Conservation (phyloP, 2,329 filamentous ascomycete species). For the Fusarium clavum region DNA sequence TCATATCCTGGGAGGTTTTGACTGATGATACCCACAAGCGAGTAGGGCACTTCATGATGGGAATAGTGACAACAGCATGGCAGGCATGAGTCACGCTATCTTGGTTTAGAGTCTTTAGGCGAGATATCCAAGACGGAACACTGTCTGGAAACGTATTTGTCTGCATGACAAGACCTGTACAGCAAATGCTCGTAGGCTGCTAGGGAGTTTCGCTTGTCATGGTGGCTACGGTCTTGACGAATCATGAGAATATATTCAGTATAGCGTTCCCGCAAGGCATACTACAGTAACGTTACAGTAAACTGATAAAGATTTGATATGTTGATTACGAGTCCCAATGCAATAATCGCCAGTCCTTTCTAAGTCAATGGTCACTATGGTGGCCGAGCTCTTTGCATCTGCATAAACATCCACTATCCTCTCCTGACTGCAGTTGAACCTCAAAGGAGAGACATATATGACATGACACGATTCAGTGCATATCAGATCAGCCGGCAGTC, state of each 20-base stretch:
- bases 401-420: neutral
- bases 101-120: neutral
- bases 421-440: neutral
- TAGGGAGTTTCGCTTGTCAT: neutral
- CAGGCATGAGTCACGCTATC: neutral
- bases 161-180: neutral
- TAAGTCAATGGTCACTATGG: neutral
- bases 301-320: neutral
- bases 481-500: neutral
- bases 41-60: neutral
- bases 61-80: neutral
- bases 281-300: neutral
- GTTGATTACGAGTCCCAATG: neutral
- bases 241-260: neutral
- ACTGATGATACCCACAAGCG: slow-evolving; percentile 18
- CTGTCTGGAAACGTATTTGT: neutral
- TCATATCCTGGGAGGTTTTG: neutral
- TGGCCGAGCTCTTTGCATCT: neutral
- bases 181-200: neutral
- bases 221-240: neutral
- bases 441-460: neutral
- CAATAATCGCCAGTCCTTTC: neutral
- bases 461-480: neutral
- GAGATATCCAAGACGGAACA: neutral
- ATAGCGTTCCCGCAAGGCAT: neutral